A percentile compares a stretch with the other conserved stretches of the same genome.
Evolutionary conservation across 345 rosid species (phyloP).

Genomic region (Aethionema arabicum): DNA sequence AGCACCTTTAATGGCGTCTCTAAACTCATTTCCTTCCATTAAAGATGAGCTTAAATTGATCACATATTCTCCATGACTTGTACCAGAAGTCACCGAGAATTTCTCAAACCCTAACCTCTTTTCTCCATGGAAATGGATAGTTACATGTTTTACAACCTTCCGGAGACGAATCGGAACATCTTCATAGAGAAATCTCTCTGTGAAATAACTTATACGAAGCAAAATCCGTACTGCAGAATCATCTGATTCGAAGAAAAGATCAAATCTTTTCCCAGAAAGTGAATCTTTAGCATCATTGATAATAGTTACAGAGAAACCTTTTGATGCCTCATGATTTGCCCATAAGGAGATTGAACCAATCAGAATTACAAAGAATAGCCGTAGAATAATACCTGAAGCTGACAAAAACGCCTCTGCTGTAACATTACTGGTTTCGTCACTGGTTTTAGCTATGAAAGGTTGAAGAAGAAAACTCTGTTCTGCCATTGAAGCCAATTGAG

Average conservation of each 20-base stretch:
- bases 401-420: background rate
- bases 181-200: conserved; percentile 48
- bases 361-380: conserved; percentile 38
- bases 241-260: conserved; percentile 50
- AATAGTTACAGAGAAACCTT: conserved; percentile 46
- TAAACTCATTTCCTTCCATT: conserved; percentile 21
- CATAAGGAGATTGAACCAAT: conserved; percentile 52
- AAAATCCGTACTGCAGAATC: conserved; percentile 52
- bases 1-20: conserved; percentile 29
- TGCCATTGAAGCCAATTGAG: conserved; percentile 32
- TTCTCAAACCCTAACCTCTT: background rate
- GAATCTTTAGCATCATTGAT: conserved; percentile 43
- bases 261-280: conserved; percentile 41
- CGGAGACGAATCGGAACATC: conserved; percentile 33
- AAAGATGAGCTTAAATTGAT: conserved; percentile 42
- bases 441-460: conserved; percentile 35
- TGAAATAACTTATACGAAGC: conserved; percentile 42
- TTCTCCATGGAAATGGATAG: conserved; percentile 34
- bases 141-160: conserved; percentile 38
- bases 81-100: conserved; percentile 23
- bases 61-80: conserved; percentile 38
- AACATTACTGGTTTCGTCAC: background rate
- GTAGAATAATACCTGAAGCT: conserved; percentile 31
- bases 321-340: conserved; percentile 59
- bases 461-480: conserved; percentile 35